phyloP scores from a whole-genome alignment of 2,329 filamentous ascomycete species.

The Diaporthe vexans region DNA sequence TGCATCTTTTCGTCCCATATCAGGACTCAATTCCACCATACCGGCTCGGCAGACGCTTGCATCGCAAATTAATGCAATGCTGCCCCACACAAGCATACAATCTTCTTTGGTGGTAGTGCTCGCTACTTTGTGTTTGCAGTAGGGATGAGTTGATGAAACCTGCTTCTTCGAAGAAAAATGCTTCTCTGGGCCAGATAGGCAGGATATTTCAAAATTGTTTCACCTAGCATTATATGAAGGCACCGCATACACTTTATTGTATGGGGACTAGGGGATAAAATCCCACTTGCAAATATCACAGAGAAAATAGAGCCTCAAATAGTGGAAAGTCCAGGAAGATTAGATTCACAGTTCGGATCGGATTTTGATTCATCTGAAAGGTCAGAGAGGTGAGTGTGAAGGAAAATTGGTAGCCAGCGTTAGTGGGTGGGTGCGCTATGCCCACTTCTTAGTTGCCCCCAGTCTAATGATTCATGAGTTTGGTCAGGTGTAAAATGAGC shows the following conservation, averaged over 20 bases:
- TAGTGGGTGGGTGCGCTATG: background rate
- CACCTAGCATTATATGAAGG: too few relatives aligned
- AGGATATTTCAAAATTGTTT: background rate
- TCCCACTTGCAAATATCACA: background rate
- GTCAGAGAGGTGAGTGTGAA: background rate
- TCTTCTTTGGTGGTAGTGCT: too few relatives aligned
- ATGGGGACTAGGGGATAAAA: too few relatives aligned
- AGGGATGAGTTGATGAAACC: too few relatives aligned
- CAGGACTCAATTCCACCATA: too few relatives aligned
- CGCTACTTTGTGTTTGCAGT: too few relatives aligned
- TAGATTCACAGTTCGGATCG: background rate
- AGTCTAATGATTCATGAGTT: background rate
- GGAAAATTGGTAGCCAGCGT: background rate
- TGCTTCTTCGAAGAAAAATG: too few relatives aligned
- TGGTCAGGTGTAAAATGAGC: background rate
- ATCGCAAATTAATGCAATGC: too few relatives aligned
- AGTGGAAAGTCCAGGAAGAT: rapidly evolving
- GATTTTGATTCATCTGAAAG: background rate
- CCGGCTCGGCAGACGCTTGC: too few relatives aligned
- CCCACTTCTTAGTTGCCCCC: background rate
- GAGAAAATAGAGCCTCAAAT: background rate
- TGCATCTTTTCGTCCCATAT: too few relatives aligned
- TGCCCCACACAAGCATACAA: too few relatives aligned
- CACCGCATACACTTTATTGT: too few relatives aligned
- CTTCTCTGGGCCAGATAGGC: background rate